phyloP scores from a whole-genome alignment of 129 eudicot species.

The sunflower (Helianthus annuus) region HanXRQr2.0-SUNRISE NC_035436.2:45880767-45881266 shows the following conservation, averaged over 20 bases:
- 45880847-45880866: neutral
- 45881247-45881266: constrained; percentile 55
- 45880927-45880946: constrained; percentile 77
- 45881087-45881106: neutral
- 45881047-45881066: no score
- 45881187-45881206: neutral
- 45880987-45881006: no score
- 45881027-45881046: constrained; percentile 19
- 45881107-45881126: neutral
- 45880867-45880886: constrained; percentile 25
- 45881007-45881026: no score
- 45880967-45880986: constrained; percentile 28
- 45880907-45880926: constrained; percentile 92
- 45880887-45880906: constrained; percentile 74
- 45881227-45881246: constrained; percentile 73
- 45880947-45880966: neutral
- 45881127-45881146: neutral
- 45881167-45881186: neutral
- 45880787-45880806: neutral
- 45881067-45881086: neutral
- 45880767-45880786: no score
- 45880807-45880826: neutral
- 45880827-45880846: neutral
- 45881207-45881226: constrained; percentile 58
- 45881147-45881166: neutral